These are phyloP conservation scores for Andrographis paniculata DNA, from an alignment of 305 asterid species.

Conservation along the genomic window DNA sequence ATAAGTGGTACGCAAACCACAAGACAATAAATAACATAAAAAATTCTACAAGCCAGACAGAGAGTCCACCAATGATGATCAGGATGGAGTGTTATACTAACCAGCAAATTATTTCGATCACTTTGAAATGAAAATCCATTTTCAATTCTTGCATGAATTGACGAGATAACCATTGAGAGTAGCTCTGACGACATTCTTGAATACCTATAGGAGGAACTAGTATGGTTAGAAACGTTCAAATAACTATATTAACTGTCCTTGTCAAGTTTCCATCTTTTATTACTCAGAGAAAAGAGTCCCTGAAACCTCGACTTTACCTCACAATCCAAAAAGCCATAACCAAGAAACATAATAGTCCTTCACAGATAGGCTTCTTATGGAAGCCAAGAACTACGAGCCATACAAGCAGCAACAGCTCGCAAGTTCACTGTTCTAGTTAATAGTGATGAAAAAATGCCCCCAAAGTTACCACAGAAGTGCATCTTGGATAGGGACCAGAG, in stretches of 20 bases:
- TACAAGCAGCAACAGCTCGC: no score
- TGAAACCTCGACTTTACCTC: constrained; percentile 1
- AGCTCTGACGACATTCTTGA: constrained; percentile 82
- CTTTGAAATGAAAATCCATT: constrained; percentile 52
- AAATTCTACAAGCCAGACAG: no score
- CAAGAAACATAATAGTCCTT: no score
- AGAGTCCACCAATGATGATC: constrained; percentile 7
- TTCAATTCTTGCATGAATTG: constrained; percentile 55
- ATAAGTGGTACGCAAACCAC: no score
- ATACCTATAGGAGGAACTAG: constrained; percentile 42
- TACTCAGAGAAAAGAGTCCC: no score
- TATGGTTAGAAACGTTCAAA: constrained; percentile 18
- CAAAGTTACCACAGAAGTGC: constrained; percentile 7
- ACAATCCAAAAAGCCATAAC: constrained; percentile 6
- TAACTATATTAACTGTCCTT: background rate
- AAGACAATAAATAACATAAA: no score
- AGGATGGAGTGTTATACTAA: constrained; percentile 30
- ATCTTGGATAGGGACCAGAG: background rate
- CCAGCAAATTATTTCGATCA: constrained; percentile 68
- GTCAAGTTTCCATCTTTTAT: background rate
- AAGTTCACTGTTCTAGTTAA: no score
- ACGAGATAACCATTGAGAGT: constrained; percentile 54
- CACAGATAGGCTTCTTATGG: no score
- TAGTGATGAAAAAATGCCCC: constrained; percentile 8
- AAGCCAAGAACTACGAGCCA: no score